Evolutionary conservation across 2,329 filamentous ascomycete genomes (phyloP).

Genomic region (Fusarium dimerum): DNA sequence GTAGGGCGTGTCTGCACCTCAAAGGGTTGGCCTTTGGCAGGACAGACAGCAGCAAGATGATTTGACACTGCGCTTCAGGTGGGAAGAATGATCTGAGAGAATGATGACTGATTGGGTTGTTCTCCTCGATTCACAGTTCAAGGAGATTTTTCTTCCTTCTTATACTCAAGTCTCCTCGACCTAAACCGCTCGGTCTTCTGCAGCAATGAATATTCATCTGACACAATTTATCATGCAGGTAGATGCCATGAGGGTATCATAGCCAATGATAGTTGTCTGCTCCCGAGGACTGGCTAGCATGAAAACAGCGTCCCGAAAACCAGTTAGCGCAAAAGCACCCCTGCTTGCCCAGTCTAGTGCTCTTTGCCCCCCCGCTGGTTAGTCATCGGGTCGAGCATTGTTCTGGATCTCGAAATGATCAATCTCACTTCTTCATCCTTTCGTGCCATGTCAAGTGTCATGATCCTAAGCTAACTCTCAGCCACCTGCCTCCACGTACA

Average conservation of each 20-base stretch:
- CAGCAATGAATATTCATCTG: no score
- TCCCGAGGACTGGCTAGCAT: slow-evolving; percentile 31
- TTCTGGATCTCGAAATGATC: no score
- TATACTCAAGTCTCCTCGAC: slow-evolving; percentile 3
- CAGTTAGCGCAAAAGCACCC: slow-evolving; percentile 14
- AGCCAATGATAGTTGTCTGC: slow-evolving; percentile 30
- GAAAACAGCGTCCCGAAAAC: slow-evolving; percentile 2
- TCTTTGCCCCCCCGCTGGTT: background rate
- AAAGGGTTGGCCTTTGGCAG: slow-evolving; percentile 38
- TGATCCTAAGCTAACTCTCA: no score
- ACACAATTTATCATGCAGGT: background rate
- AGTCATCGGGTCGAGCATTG: background rate
- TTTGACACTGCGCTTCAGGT: slow-evolving; percentile 31
- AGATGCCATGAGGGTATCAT: background rate
- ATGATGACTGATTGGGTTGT: background rate
- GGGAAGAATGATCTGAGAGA: background rate
- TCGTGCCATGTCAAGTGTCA: no score
- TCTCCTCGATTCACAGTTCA: background rate
- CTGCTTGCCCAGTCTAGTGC: no score
- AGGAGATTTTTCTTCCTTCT: background rate
- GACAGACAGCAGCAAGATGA: slow-evolving; percentile 42
- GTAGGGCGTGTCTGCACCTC: slow-evolving; percentile 40
- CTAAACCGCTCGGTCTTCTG: no score
- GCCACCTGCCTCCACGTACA: no score
- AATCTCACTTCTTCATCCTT: no score